Base-by-base conservation (phyloP, 2,329 filamentous ascomycete genomes). In the Sarocladium kiliense region DNA sequence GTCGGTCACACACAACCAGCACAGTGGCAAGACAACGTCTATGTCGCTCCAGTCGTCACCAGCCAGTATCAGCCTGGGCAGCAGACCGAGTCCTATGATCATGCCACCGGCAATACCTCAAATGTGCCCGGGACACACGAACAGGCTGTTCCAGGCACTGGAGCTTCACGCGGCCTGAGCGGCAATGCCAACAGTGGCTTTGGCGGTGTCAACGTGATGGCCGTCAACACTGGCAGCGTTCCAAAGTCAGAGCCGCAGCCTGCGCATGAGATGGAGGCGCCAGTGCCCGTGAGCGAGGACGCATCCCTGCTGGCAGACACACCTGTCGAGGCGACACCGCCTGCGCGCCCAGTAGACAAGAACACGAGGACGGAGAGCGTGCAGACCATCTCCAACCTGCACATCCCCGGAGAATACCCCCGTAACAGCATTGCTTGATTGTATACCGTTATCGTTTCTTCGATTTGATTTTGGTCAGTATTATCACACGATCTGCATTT, bases 321-420 rank as follows among this genome's bases (percentile, higher is more conserved):
- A 65, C 25, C 60, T 58, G 45, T 63, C 42, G 42, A 25, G 45
- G 18, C 11, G 18, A 30, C 45, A 10, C 47, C 39, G 7, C 54
- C 60, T 14, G 56, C 60, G 11, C 64, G 70, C 34, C 67, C 67
- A 2, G 60, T 62, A 1, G 61, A 63, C 9, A 58, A 62, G 50
- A 62, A 60, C 53, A 50, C 47, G 6, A 65, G 74, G 50, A 71
- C 68, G 14, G 71, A 75, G 47, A 77, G 78, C 60, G 73, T 77
- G 6, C 75, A 77, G 12, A 81, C 79, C 26, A 81, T 88, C 44
- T 84, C 83, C 55, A 79, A 86, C 63, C 69, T 90, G 53, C 85
- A 88, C 64, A 79, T 91, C 18, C 87, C 87, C 3, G 87, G 87
- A 11, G 78, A 86, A 61, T 91, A 79, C 64, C 84, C 84, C 9